These are phyloP conservation scores for Trichoderma afroharzianum DNA, from an alignment of 2,329 filamentous ascomycete species.

Conservation along the genomic window DNA sequence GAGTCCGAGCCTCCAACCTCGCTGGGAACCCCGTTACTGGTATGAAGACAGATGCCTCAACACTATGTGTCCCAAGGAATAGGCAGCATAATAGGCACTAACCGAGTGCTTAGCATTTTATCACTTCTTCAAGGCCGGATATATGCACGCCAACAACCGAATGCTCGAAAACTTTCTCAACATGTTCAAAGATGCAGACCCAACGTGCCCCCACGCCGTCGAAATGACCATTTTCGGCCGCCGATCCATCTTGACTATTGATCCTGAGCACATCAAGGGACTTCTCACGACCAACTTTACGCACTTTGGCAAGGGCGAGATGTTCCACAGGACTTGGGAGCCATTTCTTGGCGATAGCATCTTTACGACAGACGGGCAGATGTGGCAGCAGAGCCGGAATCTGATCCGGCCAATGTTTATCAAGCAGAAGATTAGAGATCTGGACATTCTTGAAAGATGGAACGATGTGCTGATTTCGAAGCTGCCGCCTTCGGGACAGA, in stretches of 20 bases:
- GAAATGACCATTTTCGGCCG: conserved; percentile 54
- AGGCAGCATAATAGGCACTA: neutral
- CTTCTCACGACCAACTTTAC: conserved; percentile 80
- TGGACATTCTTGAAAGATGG: conserved; percentile 67
- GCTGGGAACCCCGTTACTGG: neutral
- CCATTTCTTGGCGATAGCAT: conserved; percentile 72
- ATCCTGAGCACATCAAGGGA: conserved; percentile 88
- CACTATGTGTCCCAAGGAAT: neutral
- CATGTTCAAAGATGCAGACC: conserved; percentile 14
- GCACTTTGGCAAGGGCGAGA: conserved; percentile 77
- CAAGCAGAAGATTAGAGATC: conserved; percentile 75
- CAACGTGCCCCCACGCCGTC: conserved; percentile 25
- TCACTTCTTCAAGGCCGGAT: neutral
- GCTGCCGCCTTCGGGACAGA: conserved; percentile 42
- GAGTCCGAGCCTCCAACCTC: conserved; percentile 8
- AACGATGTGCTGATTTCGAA: conserved; percentile 18
- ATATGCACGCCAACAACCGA: conserved; percentile 29
- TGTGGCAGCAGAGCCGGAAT: conserved; percentile 75
- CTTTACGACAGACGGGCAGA: conserved; percentile 73
- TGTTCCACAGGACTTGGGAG: conserved; percentile 72
- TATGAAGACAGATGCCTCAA: neutral
- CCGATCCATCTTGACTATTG: conserved; percentile 71
- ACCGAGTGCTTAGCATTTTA: neutral
- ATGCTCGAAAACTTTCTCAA: conserved; percentile 19
- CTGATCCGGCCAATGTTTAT: conserved; percentile 84